phyloP scores from a whole-genome alignment of 2,329 filamentous ascomycete genomes.

The Didymella glomerata region DNA sequence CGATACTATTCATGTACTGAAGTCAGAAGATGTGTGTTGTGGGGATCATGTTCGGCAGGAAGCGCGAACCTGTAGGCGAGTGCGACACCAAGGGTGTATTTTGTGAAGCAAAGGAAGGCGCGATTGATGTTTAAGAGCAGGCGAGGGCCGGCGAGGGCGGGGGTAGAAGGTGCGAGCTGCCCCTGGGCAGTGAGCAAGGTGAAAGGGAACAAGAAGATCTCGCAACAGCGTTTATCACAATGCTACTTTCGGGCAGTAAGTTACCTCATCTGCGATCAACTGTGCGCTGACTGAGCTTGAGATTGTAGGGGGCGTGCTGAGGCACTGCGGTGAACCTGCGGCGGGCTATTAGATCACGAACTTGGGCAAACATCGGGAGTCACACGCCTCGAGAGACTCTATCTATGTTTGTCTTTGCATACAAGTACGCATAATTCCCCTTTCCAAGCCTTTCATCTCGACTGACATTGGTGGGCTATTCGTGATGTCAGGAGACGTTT shows the following conservation, averaged over 20 bases:
- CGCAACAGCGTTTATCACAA: background rate
- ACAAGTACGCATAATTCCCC: background rate
- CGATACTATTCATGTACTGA: background rate
- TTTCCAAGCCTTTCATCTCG: background rate
- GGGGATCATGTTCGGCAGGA: no score
- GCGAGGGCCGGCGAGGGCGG: background rate
- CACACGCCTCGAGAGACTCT: background rate
- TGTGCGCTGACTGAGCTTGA: background rate
- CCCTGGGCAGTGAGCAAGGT: constrained; percentile 1
- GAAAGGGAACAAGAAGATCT: constrained; percentile 1
- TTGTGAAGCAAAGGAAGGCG: background rate
- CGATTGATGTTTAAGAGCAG: background rate
- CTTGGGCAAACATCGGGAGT: no score
- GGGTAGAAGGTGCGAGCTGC: constrained; percentile 5
- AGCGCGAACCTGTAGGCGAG: background rate
- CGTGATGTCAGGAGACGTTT: background rate
- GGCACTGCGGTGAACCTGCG: background rate
- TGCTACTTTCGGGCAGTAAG: background rate
- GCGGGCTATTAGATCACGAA: background rate
- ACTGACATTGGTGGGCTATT: background rate
- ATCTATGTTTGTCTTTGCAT: background rate
- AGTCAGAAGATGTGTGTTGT: background rate
- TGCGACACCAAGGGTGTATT: background rate
- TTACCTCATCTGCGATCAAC: background rate
- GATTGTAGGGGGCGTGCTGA: background rate